phyloP scores from a whole-genome alignment of 495 filamentous ascomycete species.

The Penicillium flavigenum region DNA sequence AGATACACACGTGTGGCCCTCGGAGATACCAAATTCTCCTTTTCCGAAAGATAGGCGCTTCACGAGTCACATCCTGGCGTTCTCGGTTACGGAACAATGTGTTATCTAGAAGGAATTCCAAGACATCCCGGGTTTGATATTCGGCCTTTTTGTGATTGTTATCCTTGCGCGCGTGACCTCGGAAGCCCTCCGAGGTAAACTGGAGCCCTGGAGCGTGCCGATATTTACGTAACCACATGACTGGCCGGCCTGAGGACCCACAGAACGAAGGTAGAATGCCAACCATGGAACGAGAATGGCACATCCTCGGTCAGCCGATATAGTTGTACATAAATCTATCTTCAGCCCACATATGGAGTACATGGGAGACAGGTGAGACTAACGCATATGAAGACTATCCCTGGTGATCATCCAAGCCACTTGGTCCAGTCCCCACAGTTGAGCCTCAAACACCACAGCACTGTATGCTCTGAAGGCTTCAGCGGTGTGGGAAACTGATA shows the following conservation, averaged over 20 bases:
- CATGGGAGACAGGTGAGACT: neutral
- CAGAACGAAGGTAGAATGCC: neutral
- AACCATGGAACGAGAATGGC: neutral
- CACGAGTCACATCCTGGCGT: neutral
- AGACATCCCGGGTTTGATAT: neutral
- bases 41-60: neutral
- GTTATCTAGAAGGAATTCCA: neutral
- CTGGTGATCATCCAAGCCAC: too few species aligned
- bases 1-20: slow-evolving; percentile 3
- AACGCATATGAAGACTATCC: neutral
- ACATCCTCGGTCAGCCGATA: neutral
- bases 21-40: neutral
- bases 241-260: neutral
- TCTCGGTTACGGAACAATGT: neutral
- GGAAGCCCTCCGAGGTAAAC: neutral
- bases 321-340: neutral
- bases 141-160: neutral
- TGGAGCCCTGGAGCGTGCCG: neutral
- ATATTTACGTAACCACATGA: neutral
- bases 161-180: neutral
- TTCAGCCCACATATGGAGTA: neutral
- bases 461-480: neutral
- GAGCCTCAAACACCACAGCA: neutral
- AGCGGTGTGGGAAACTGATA: neutral
- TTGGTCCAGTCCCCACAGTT: neutral